Evolutionary conservation across 2,329 filamentous ascomycete genomes (phyloP).

Genomic region (Botryosphaeria dothidea): DNA sequence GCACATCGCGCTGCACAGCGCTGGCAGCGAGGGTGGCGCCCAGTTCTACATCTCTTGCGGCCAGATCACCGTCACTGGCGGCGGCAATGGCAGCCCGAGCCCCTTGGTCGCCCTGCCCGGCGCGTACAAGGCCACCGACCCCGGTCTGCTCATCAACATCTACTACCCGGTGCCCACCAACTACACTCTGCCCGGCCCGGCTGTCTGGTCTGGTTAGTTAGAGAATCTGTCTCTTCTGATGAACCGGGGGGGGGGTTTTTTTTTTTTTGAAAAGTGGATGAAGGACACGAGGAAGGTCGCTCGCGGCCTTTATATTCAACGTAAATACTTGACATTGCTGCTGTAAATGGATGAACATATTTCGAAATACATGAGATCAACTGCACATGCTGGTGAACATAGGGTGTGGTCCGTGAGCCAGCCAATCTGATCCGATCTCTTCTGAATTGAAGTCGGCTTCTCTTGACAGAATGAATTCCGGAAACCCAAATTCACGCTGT

Average conservation of each 20-base stretch:
- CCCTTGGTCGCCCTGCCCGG: conserved; percentile 46
- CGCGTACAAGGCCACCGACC: conserved; percentile 37
- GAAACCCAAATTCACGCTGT: too few relatives aligned
- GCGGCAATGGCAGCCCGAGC: conserved; percentile 37
- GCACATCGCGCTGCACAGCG: conserved; percentile 51
- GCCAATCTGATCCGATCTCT: too few relatives aligned
- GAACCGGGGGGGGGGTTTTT: too few relatives aligned
- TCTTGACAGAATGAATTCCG: too few relatives aligned
- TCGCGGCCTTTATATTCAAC: background rate
- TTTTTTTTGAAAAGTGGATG: background rate
- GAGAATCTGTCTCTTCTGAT: too few relatives aligned
- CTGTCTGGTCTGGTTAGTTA: conserved; percentile 32
- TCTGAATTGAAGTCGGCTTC: too few relatives aligned
- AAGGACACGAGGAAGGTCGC: background rate
- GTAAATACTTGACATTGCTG: background rate
- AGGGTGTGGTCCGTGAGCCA: too few relatives aligned
- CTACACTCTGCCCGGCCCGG: conserved; percentile 33
- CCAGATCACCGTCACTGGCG: conserved; percentile 45
- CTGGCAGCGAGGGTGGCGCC: conserved; percentile 33
- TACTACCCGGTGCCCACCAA: conserved; percentile 27
- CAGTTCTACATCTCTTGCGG: conserved; percentile 51
- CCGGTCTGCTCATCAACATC: conserved; percentile 36
- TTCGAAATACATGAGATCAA: too few relatives aligned
- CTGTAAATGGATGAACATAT: background rate
- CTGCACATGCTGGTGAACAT: too few relatives aligned